Evolutionary conservation across 2,329 filamentous ascomycete species (phyloP).

Genomic region (Phialocephala sp.): DNA sequence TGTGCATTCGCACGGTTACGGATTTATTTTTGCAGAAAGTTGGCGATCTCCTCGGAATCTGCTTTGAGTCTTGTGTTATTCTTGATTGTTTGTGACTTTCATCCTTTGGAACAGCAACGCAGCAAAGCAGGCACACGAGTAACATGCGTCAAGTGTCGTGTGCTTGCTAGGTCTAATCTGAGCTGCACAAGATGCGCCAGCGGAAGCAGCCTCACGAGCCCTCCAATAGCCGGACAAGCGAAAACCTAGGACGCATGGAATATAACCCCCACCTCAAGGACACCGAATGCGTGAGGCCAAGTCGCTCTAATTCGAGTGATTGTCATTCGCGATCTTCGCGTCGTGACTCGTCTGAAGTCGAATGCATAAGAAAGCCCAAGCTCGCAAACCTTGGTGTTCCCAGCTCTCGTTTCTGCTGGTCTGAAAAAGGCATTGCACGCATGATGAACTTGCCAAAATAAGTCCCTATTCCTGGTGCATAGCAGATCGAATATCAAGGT

Average conservation of each 20-base stretch:
- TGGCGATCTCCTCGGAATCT: not conserved
- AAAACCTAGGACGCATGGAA: conserved; percentile 15
- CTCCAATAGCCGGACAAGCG: conserved; percentile 16
- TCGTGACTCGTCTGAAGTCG: conserved; percentile 23
- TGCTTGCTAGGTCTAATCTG: conserved; percentile 2
- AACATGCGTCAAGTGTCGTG: not conserved
- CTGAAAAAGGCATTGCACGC: conserved; percentile 32
- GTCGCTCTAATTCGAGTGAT: conserved; percentile 9
- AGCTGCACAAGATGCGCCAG: conserved; percentile 2
- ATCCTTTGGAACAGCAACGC: not conserved
- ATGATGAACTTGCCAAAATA: conserved; percentile 36
- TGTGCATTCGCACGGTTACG: not conserved
- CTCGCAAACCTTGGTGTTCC: conserved; percentile 23
- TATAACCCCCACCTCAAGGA: conserved; percentile 25
- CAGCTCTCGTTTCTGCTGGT: conserved; percentile 8
- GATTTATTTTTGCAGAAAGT: not conserved
- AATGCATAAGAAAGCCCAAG: conserved; percentile 30
- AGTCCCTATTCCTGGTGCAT: conserved; percentile 26
- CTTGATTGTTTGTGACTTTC: not conserved
- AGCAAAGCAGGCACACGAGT: conserved; percentile 2
- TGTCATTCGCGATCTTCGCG: conserved; percentile 8
- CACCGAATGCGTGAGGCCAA: not conserved
- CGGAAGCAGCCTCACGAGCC: conserved; percentile 19
- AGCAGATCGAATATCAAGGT: conserved; percentile 20
- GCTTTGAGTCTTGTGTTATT: not conserved